Evolutionary conservation across 1,139 yeast genomes (phyloP), one percentile per base, ranked within the genome.

Genomic region (Magnusiomyces clavatus): DNA sequence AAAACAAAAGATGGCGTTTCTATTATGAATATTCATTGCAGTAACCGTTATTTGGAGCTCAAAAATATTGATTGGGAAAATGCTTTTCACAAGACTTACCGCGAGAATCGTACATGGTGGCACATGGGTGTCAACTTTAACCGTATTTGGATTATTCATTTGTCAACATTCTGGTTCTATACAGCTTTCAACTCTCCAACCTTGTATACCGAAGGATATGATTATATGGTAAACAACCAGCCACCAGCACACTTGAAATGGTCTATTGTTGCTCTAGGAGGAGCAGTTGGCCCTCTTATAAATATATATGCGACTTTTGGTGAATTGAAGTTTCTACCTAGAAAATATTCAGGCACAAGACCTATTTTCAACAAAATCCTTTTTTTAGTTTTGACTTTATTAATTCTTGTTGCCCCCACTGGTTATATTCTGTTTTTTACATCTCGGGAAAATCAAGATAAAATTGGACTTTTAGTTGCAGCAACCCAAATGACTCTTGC

Each of bases 111-210:
- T 61, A 77, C 88, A 1, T 87, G 95, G 95, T 67, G 81, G 58
- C 96, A 87, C 67, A 70, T 83, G 47, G 69, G 83, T 1, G 82
- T 88, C 2, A 86, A 87, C 63, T 87, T 86, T 65, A 85, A 82
- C 64, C 71, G 96, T 54, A 80, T 87, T 37, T 87, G 96, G 95
- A 81, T 86, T 40, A 81, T 87, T 49, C 96, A 88, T 63, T 67
- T 82, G 6, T 75, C 87, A 0, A 74, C 83, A 53, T 88, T 82
- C 67, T 87, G 96, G 96, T 86, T 81, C 62, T 86, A 82, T 61
- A 85, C 94, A 0, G 74, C 83, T 43, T 83, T 83, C 64, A 86
- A 87, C 64, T 77, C 95, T 0, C 89, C 95, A 0, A 75, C 89
- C 0, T 69, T 88, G 19, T 88, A 86, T 66, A 86, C 95, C 0